Base-by-base conservation (phyloP, 352 stramenopile species). In the Phytophthora litchii region DNA sequence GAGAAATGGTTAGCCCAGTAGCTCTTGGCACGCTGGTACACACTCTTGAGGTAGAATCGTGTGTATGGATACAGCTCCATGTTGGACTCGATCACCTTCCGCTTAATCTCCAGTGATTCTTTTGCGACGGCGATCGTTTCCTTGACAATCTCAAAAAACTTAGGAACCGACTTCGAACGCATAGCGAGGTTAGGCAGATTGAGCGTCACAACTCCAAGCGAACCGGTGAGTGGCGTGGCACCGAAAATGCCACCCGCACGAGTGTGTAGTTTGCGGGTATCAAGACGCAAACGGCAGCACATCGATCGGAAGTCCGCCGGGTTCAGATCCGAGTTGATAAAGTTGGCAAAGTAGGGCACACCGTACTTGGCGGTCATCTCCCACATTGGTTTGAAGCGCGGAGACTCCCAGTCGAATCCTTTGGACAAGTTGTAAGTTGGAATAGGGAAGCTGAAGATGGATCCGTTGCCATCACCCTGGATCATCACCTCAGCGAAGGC, bases 1-100 rank as follows among this genome's bases (percentile, higher is more conserved):
- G 63, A 72, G 46, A 72, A 72, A 25, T 72, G 63, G 51, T 72
- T 72, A 17, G 63, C 63, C 63, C 63, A 72, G 57, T 72, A 67
- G 38, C 53, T 64, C 20, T 64, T 64, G n/a, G 63, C 50, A 31
- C 63, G 63, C 38, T 72, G 49, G 46, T 43, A 54, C 4, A 72
- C 63, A 34, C 57, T 67, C 45, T 64, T 67, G 17, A 72, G 42
- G 38, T 72, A 72, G 46, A 67, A 72, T 3, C 57, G 56, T 14
- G 63, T 63, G 63, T 72, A 72, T 40, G 63, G 63, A 19, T 72
- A 72, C 43, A 72, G 34, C 51, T 67, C 63, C 57, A 72, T 72
- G 40, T 72, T 61, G 23, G 63, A 14, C 32, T 72, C 63, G 29
- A 72, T 63, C 17, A 72, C 63, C 21, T 56, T 50, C 0, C 63